Conservation (phyloP, 768 basidiomycete species). For the Termitomyces sp. region DNA sequence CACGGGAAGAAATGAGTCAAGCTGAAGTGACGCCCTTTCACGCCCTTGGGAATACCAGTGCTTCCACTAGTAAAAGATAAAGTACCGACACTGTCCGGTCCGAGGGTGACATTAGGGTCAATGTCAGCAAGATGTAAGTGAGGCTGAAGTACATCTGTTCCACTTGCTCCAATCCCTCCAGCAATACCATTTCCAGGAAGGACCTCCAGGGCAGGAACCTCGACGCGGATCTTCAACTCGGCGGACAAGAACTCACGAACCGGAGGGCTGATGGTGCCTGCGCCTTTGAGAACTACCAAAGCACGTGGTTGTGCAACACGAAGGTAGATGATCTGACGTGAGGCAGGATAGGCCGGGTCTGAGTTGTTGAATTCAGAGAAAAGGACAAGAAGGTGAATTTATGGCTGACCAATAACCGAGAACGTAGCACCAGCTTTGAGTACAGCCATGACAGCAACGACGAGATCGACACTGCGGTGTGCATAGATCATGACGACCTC, state of each 20-base stretch:
- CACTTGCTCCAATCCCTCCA: conserved; percentile 48
- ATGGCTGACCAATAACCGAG: conserved; percentile 83
- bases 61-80: conserved; percentile 96
- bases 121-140: conserved; percentile 52
- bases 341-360: conserved; percentile 97
- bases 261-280: conserved; percentile 71
- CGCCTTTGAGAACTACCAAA: conserved; percentile 85
- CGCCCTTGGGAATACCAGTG: conserved; percentile 98
- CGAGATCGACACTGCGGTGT: conserved; percentile 91
- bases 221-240: conserved; percentile 81
- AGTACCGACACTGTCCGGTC: conserved; percentile 94
- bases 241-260: conserved; percentile 80
- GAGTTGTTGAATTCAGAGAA: not conserved
- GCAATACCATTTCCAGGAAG: conserved; percentile 54
- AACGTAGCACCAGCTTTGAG: conserved; percentile 96
- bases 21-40: conserved; percentile 90
- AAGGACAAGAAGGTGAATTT: not conserved
- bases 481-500: conserved; percentile 99
- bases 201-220: conserved; percentile 86
- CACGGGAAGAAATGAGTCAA: conserved; percentile 99
- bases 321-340: conserved; percentile 89
- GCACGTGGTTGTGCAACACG: conserved; percentile 90
- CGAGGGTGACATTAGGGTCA: conserved; percentile 79
- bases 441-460: conserved; percentile 95
- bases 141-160: conserved; percentile 55